Conservation (phyloP, 306 rosid species). For the Ziziphus jujuba region DNA sequence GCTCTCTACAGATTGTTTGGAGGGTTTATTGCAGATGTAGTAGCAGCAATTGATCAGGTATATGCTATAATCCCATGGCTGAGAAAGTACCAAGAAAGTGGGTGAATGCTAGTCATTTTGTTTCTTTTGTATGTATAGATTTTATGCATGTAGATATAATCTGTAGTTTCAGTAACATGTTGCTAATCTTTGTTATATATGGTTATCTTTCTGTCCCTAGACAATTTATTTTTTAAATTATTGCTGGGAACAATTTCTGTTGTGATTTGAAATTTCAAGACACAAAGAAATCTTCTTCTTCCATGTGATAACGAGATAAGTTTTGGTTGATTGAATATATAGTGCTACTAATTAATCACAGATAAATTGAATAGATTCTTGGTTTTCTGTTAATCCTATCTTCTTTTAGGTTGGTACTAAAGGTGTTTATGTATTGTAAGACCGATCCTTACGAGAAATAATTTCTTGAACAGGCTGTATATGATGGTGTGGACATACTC, state of each 20-base stretch:
- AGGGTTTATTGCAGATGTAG: constrained; percentile 96
- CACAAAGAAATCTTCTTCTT: not conserved
- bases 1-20: constrained; percentile 96
- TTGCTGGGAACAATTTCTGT: not conserved
- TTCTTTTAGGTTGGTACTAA: not conserved
- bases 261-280: not conserved
- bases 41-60: constrained; percentile 99
- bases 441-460: constrained; percentile 17
- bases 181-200: not conserved
- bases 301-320: not conserved
- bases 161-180: not conserved
- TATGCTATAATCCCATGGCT: constrained; percentile 29
- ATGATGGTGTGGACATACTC: constrained; percentile 97
- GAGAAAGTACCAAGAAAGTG: constrained; percentile 5
- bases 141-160: not conserved
- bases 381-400: not conserved
- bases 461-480: constrained; percentile 76
- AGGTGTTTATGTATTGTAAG: not conserved
- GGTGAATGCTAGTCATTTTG: constrained; percentile 12
- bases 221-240: not conserved
- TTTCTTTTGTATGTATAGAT: not conserved
- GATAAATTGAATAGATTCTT: not conserved
- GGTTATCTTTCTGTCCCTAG: not conserved
- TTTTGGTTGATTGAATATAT: not conserved
- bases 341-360: not conserved